Evolutionary conservation across 202 grass and related monocot species (phyloP).

Genomic region (Zoysia matrella): DNA sequence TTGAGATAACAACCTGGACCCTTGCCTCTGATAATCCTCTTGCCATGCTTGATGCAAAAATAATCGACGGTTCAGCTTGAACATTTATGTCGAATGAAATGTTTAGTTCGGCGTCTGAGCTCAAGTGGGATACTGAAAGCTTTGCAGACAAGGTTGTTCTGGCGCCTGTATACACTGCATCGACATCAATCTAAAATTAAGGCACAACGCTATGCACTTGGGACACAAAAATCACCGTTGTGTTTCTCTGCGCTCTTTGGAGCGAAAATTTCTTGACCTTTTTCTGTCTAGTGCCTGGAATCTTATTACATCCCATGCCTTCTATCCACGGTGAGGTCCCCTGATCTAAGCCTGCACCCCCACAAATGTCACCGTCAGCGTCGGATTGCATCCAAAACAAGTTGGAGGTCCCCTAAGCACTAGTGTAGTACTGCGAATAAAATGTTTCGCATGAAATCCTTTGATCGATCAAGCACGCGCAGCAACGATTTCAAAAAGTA

Average conservation of each 20-base stretch:
- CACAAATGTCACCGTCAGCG: slow-evolving; percentile 5
- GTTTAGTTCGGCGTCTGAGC: background rate
- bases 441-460: background rate
- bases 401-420: background rate
- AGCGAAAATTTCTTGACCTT: background rate
- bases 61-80: background rate
- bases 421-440: background rate
- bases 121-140: background rate
- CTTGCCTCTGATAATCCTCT: background rate
- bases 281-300: background rate
- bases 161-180: background rate
- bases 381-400: background rate
- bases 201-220: background rate
- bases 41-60: background rate
- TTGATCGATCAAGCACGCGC: background rate
- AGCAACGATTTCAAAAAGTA: background rate
- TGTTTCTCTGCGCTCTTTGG: background rate
- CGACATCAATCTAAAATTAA: background rate
- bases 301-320: background rate
- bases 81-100: background rate
- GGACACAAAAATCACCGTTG: background rate
- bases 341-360: slow-evolving; percentile 8
- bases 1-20: background rate
- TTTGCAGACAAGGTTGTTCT: background rate
- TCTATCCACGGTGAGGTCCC: slow-evolving; percentile 14